Conservation (phyloP, 2,329 filamentous ascomycete species). For the Microdochium nivale region DNA sequence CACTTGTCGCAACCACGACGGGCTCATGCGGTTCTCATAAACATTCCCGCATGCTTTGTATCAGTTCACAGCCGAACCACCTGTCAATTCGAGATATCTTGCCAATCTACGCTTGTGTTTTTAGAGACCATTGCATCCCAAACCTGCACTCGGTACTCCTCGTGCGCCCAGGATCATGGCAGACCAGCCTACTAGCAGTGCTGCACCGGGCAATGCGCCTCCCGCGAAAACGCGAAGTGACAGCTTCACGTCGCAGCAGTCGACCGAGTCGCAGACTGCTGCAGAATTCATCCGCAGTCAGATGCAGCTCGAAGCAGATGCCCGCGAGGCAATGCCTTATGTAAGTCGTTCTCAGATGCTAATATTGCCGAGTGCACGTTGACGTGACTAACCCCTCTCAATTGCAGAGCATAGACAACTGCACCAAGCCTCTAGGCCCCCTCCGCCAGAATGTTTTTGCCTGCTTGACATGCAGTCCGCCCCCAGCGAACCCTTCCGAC, state of each 20-base stretch:
- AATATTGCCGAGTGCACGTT: background rate
- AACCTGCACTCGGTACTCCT: background rate
- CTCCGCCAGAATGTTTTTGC: constrained; percentile 86
- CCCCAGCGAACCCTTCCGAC: constrained; percentile 53
- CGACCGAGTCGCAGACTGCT: constrained; percentile 61
- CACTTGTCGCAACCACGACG: background rate
- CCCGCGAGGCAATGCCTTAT: constrained; percentile 89
- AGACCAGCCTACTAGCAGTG: background rate
- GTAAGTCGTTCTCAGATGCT: constrained; percentile 41
- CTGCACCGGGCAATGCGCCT: background rate
- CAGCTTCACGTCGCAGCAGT: constrained; percentile 33
- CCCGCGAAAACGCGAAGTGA: constrained; percentile 32
- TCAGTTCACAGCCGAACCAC: too few relatives aligned
- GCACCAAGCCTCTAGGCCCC: constrained; percentile 82
- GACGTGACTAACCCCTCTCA: constrained; percentile 6
- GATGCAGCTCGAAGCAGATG: constrained; percentile 86
- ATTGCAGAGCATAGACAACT: constrained; percentile 80
- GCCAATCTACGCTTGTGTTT: too few relatives aligned
- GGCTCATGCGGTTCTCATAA: background rate
- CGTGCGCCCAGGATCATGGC: background rate
- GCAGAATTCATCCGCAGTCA: constrained; percentile 82
- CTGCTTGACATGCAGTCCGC: constrained; percentile 87
- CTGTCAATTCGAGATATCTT: too few relatives aligned
- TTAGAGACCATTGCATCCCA: too few relatives aligned
- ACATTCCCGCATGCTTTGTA: too few relatives aligned